Conservation (phyloP, 768 basidiomycete species). For the Pleurotus giganteus region DNA sequence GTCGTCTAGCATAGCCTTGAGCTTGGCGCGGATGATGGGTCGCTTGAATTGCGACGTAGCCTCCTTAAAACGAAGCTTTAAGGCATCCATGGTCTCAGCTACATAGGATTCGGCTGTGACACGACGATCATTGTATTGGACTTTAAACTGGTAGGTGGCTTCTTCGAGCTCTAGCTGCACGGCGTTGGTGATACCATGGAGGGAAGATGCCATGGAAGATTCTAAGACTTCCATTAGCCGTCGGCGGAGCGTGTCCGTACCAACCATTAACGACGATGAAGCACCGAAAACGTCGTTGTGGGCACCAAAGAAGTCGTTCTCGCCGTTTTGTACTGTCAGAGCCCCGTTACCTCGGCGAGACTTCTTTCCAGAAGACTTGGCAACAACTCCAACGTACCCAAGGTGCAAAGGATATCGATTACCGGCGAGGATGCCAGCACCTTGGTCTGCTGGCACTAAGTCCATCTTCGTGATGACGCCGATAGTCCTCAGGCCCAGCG, state of each 20-base stretch:
- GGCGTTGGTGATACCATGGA: conserved; percentile 95
- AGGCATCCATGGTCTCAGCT: conserved; percentile 91
- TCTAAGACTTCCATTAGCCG: conserved; percentile 97
- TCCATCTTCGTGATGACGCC: conserved; percentile 99
- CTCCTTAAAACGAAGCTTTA: conserved; percentile 89
- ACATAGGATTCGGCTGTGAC: conserved; percentile 97
- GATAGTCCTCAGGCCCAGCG: conserved; percentile 91
- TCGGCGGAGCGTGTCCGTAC: conserved; percentile 85
- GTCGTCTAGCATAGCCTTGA: conserved; percentile 93
- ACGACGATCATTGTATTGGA: conserved; percentile 94
- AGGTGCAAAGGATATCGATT: conserved; percentile 97
- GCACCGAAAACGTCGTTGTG: conserved; percentile 62
- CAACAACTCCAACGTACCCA: conserved; percentile 95
- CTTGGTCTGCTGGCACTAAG: conserved; percentile 82
- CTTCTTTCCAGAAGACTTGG: conserved; percentile 69
- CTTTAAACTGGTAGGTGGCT: conserved; percentile 98
- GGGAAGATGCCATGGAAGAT: conserved; percentile 93
- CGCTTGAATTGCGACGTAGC: conserved; percentile 84
- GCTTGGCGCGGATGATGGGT: conserved; percentile 81
- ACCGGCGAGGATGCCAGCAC: conserved; percentile 76
- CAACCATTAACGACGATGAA: conserved; percentile 76
- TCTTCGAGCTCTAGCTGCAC: conserved; percentile 98
- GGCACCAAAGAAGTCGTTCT: conserved; percentile 65
- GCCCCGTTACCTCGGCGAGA: conserved; percentile 47
- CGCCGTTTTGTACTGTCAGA: conserved; percentile 51